Evolutionary conservation across 129 eudicot species (phyloP).

Genomic region (Escallonia rubra): DNA sequence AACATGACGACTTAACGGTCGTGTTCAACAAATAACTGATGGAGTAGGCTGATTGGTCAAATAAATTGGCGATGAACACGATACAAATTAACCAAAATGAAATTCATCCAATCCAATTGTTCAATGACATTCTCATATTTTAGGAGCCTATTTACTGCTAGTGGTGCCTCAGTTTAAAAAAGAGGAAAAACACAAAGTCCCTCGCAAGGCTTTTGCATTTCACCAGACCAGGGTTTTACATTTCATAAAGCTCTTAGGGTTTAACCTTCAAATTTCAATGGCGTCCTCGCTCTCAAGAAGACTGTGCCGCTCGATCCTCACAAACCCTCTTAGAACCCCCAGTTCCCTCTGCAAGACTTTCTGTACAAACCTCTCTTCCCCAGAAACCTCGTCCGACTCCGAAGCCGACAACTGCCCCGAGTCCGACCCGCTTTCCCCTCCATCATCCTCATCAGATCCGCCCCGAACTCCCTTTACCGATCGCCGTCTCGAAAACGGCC

Average conservation of each 20-base stretch:
- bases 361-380: constrained; percentile 26
- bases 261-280: constrained; percentile 31
- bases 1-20: too few species aligned
- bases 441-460: constrained; percentile 23
- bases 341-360: constrained; percentile 18
- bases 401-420: constrained; percentile 25
- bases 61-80: too few species aligned
- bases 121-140: too few species aligned
- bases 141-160: too few species aligned
- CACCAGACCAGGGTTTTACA: background rate
- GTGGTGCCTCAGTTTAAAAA: too few species aligned
- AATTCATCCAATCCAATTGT: too few species aligned
- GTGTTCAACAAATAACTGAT: too few species aligned
- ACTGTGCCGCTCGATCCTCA: constrained; percentile 27
- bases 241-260: constrained; percentile 5
- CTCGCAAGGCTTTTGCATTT: too few species aligned
- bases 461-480: constrained; percentile 1
- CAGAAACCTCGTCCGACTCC: constrained; percentile 37
- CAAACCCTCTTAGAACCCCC: constrained; percentile 13
- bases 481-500: constrained; percentile 64
- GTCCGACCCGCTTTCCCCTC: constrained; percentile 17
- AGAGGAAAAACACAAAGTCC: too few species aligned
- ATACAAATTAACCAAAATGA: too few species aligned
- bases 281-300: constrained; percentile 61
- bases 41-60: too few species aligned